Percentiles rank a stretch among this genome's conserved stretches.
phyloP scores from a whole-genome alignment of 352 stramenopile genomes.

The Globisporangium nodosum region DNA sequence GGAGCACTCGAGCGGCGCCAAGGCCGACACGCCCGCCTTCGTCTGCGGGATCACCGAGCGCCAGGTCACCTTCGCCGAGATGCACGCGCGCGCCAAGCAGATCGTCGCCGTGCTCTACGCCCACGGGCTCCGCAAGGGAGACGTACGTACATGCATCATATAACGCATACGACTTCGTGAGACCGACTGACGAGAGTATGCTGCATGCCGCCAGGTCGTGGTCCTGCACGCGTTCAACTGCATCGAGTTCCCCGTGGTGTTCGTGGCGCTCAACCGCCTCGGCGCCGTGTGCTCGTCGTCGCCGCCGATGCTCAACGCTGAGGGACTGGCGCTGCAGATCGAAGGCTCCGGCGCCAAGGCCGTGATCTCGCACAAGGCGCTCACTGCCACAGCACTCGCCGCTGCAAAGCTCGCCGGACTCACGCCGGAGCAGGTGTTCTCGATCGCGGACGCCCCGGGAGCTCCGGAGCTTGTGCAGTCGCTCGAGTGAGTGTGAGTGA shows the following conservation, averaged over 20 bases:
- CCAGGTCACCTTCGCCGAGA: conserved; percentile 35
- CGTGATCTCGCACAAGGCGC: conserved; percentile 28
- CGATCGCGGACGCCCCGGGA: conserved; percentile 15
- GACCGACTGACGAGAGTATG: neutral
- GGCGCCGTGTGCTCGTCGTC: conserved; percentile 34
- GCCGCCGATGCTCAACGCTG: conserved; percentile 28
- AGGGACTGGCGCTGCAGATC: conserved; percentile 34
- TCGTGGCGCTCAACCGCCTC: conserved; percentile 34
- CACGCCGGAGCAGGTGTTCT: conserved; percentile 19
- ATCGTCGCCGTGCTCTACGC: conserved; percentile 37
- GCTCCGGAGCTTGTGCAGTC: conserved; percentile 12
- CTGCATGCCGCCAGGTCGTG: conserved; percentile 19
- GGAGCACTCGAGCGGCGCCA: conserved; percentile 21
- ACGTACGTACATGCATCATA: conserved; percentile 22
- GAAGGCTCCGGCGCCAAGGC: conserved; percentile 21
- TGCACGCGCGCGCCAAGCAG: conserved; percentile 26
- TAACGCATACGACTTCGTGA: conserved; percentile 24
- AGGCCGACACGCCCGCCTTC: conserved; percentile 39
- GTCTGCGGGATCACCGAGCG: conserved; percentile 54
- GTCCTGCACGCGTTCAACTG: conserved; percentile 52
- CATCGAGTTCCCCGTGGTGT: conserved; percentile 42
- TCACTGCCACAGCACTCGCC: conserved; percentile 21
- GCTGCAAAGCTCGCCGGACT: conserved; percentile 15
- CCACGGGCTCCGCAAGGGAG: conserved; percentile 43
- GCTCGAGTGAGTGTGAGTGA: conserved; percentile 21